Base-by-base conservation (phyloP, 306 rosid species). In the barrel medic (Medicago truncatula) region DNA sequence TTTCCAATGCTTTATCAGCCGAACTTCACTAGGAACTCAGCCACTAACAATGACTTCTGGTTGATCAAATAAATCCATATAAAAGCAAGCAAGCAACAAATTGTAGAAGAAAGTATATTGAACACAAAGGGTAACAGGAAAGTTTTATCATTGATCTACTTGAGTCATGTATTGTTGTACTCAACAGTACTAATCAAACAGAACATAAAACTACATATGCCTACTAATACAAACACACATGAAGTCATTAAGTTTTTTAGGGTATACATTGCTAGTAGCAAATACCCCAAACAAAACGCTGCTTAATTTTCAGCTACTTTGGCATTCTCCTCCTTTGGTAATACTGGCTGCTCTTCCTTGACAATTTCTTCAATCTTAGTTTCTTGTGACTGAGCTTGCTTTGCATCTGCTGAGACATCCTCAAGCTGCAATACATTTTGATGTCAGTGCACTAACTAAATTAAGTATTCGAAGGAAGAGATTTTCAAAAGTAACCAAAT, bases 361-460 rank as follows among this genome's bases (percentile, higher is more conserved):
- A 17, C 84, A 65, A 69, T 52, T 71, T 78, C 89, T 69, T 86
- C 88, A 38, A 50, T 75, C 82, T 46, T 60, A 52, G 64, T 15
- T 69, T 80, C 89, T 66, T 74, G 75, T 20, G 83, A 62, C 8
- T 72, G 83, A 70, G 76, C 69, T 59, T 84, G 83, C 67, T 78
- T 77, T 9, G 38, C 64, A 54, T 90, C 86, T 60, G 18, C 81
- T 21, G 93, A 62, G 52, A 49, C 88, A 70, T 92, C 97, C 75
- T 89, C 87, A 73, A 92, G 90, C 98, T 96, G 89, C 85, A 63
- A 67, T 40, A 34, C 76, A 68, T 75, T 65, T 44, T 68, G 34
- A 66, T 61, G 62, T 57, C 46, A 39, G 75, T 9, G 2, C 20
- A 21, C 11, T 75, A 8, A 23, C 47, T 41, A 41, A 12, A 25